Conservation (phyloP, 257 asterid genomes). For the Solanum bulbocastanum region DNA sequence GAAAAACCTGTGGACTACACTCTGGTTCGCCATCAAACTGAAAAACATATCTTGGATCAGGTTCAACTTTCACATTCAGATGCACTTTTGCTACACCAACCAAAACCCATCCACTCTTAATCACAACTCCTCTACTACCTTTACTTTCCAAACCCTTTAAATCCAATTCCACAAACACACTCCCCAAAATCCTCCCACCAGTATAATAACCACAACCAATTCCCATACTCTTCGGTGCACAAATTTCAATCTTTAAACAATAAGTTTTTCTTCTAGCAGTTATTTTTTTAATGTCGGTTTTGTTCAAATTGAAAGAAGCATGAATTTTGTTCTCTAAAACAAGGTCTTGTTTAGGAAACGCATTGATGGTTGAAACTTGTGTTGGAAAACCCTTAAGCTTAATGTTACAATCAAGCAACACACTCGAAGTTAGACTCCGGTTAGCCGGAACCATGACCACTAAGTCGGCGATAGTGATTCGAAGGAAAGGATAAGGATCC, state of each 20-base stretch:
- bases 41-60: slow-evolving; percentile 87
- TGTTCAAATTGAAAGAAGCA: slow-evolving; percentile 47
- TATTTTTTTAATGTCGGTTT: slow-evolving; percentile 40
- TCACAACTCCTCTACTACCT: slow-evolving; percentile 16
- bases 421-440: neutral
- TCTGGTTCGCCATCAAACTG: slow-evolving; percentile 90
- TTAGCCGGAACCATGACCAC: slow-evolving; percentile 26
- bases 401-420: slow-evolving; percentile 32
- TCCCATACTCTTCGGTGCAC: slow-evolving; percentile 16
- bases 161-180: slow-evolving; percentile 45
- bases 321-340: slow-evolving; percentile 36
- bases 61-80: slow-evolving; percentile 61
- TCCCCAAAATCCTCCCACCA: slow-evolving; percentile 50
- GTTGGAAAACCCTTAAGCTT: slow-evolving; percentile 30
- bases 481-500: slow-evolving; percentile 92
- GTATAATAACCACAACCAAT: neutral
- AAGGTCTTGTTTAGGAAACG: neutral
- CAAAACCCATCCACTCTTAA: slow-evolving; percentile 69
- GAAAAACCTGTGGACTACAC: slow-evolving; percentile 94
- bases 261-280: neutral
- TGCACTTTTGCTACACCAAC: slow-evolving; percentile 27
- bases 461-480: slow-evolving; percentile 49
- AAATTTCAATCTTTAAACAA: slow-evolving; percentile 41
- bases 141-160: slow-evolving; percentile 38
- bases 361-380: neutral